phyloP scores from a whole-genome alignment of 768 basidiomycete species.

The Clavaria fumosa region DNA sequence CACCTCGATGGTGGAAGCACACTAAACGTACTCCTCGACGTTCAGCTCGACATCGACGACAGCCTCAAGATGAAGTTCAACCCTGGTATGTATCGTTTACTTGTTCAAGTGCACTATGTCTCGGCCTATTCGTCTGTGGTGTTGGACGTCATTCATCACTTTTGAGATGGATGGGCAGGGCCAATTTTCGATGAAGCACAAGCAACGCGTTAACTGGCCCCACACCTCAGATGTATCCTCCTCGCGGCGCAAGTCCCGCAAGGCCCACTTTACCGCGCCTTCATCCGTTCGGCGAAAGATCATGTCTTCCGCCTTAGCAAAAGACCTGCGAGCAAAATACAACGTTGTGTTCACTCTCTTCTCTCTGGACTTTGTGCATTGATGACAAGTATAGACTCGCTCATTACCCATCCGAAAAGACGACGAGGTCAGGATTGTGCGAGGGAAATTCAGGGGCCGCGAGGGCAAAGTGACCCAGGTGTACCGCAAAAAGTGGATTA shows the following conservation, averaged over 20 bases:
- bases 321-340: slow-evolving; percentile 88
- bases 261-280: slow-evolving; percentile 93
- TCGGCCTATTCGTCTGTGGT: not conserved
- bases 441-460: slow-evolving; percentile 96
- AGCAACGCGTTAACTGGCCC: slow-evolving; percentile 9
- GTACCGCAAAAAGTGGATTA: slow-evolving; percentile 98
- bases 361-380: not conserved
- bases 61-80: slow-evolving; percentile 61
- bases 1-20: too few relatives aligned
- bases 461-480: slow-evolving; percentile 98
- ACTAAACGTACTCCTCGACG: too few relatives aligned
- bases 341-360: slow-evolving; percentile 40
- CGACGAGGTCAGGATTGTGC: slow-evolving; percentile 92
- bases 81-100: slow-evolving; percentile 44
- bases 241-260: slow-evolving; percentile 94
- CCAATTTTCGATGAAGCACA: slow-evolving; percentile 28
- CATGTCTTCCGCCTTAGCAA: slow-evolving; percentile 91
- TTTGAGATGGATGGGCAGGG: slow-evolving; percentile 39
- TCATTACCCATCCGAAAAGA: slow-evolving; percentile 94
- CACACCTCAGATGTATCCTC: slow-evolving; percentile 61
- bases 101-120: not conserved
- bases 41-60: slow-evolving; percentile 39
- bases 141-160: slow-evolving; percentile 14
- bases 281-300: slow-evolving; percentile 93
- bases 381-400: slow-evolving; percentile 40